A percentile compares a stretch with the other conserved stretches of the same genome.
Evolutionary conservation across 108 stramenopile species (phyloP).

Genomic region (Stephanodiscus triporus): DNA sequence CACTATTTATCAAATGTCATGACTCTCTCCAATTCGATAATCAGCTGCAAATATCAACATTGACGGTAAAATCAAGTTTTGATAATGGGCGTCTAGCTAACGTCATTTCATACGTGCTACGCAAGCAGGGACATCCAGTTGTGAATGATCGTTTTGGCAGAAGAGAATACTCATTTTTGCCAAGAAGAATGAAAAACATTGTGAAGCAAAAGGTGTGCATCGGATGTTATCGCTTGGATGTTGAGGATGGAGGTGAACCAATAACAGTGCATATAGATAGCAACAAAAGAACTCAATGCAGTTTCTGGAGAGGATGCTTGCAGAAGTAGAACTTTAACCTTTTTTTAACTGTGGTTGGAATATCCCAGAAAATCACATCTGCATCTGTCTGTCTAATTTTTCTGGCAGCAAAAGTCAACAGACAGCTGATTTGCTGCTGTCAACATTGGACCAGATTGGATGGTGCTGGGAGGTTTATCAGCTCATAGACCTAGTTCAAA

Average conservation of each 20-base stretch:
- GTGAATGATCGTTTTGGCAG: constrained; percentile 69
- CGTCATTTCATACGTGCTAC: constrained; percentile 49
- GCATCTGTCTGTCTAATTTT: too few relatives aligned
- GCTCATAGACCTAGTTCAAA: too few relatives aligned
- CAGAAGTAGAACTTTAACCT: too few relatives aligned
- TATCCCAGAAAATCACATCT: too few relatives aligned
- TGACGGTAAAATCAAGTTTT: constrained; percentile 22
- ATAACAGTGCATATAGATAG: constrained; percentile 10
- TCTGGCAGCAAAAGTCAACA: too few relatives aligned
- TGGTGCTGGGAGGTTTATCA: too few relatives aligned
- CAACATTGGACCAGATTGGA: too few relatives aligned
- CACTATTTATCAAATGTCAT: constrained; percentile 18
- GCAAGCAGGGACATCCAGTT: constrained; percentile 61
- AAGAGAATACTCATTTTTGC: constrained; percentile 51
- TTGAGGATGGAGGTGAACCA: constrained; percentile 17
- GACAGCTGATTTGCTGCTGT: too few relatives aligned
- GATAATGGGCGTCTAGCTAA: constrained; percentile 40
- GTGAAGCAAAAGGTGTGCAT: constrained; percentile 70
- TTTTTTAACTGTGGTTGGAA: too few relatives aligned
- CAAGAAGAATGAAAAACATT: constrained; percentile 62
- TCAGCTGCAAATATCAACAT: constrained; percentile 19
- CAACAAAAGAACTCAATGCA: constrained; percentile 31
- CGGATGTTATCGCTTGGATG: constrained; percentile 46
- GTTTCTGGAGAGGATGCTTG: constrained; percentile 18
- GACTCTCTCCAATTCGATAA: constrained; percentile 13